phyloP scores from a whole-genome alignment of 768 basidiomycete genomes.

The Tricholoma sp. region DNA sequence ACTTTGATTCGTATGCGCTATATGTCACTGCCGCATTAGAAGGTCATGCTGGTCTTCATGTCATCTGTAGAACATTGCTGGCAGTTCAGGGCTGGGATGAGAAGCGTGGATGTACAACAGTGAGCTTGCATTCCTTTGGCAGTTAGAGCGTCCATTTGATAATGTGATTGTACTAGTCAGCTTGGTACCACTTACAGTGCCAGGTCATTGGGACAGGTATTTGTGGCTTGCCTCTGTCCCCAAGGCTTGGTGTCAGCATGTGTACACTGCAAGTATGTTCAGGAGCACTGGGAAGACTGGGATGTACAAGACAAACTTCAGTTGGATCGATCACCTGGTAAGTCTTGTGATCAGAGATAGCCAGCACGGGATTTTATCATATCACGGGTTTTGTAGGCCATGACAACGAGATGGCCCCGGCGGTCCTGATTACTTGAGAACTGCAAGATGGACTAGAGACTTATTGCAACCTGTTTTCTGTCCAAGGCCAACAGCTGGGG shows the following conservation, averaged over 20 bases:
- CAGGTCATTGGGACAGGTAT: neutral
- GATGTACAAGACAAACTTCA: neutral
- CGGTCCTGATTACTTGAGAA: too few species aligned
- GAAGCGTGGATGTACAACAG: neutral
- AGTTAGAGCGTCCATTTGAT: neutral
- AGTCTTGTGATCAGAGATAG: too few species aligned
- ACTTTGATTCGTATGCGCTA: neutral
- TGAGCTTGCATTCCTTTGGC: neutral
- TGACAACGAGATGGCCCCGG: too few species aligned
- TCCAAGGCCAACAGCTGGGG: too few species aligned
- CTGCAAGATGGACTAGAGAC: too few species aligned
- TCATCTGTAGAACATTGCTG: neutral
- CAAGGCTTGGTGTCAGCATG: neutral
- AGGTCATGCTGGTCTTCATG: neutral
- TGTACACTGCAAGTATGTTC: neutral
- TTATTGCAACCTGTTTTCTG: too few species aligned
- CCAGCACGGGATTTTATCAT: too few species aligned
- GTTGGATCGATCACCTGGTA: too few species aligned
- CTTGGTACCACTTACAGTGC: neutral
- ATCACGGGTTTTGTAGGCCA: too few species aligned
- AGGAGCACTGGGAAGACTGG: neutral
- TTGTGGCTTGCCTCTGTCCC: neutral
- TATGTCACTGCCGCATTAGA: neutral
- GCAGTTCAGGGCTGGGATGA: slow-evolving; percentile 5
- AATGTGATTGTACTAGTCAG: neutral